These are phyloP conservation scores for Xylaria scruposa DNA, from an alignment of 495 filamentous ascomycete genomes.

Conservation along the genomic window DNA sequence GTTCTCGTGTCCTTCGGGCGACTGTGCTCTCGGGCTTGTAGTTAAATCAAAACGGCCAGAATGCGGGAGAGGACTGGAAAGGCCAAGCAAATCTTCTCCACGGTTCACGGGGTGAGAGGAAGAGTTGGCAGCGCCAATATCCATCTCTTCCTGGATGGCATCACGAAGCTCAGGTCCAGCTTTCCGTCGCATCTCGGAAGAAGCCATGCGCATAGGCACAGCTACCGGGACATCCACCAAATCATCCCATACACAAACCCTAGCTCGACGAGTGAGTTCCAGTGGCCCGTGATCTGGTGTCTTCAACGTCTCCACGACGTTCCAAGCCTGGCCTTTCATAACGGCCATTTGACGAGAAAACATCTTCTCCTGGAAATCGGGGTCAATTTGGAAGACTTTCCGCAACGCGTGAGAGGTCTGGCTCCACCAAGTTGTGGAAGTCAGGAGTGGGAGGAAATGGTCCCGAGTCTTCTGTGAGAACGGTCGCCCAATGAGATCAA, in stretches of 20 bases:
- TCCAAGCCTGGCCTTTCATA: slow-evolving; percentile 99
- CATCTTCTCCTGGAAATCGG: slow-evolving; percentile 98
- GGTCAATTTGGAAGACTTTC: slow-evolving; percentile 84
- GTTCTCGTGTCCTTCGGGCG: slow-evolving; percentile 33
- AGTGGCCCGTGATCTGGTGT: slow-evolving; percentile 89
- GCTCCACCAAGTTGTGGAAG: slow-evolving; percentile 95
- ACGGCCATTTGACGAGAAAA: slow-evolving; percentile 96
- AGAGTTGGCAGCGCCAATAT: slow-evolving; percentile 78
- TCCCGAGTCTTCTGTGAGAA: slow-evolving; percentile 91
- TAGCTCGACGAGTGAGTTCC: slow-evolving; percentile 85
- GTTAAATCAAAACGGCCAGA: slow-evolving; percentile 83
- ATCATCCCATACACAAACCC: slow-evolving; percentile 98
- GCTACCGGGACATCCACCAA: slow-evolving; percentile 94
- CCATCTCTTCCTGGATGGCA: slow-evolving; percentile 79
- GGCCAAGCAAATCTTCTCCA: slow-evolving; percentile 72
- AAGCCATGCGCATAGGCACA: slow-evolving; percentile 83
- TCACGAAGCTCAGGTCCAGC: slow-evolving; percentile 48
- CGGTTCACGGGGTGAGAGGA: slow-evolving; percentile 45
- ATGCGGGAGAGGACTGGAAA: slow-evolving; percentile 71
- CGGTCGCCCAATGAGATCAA: slow-evolving; percentile 93
- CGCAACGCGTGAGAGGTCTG: slow-evolving; percentile 88
- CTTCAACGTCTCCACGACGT: slow-evolving; percentile 97
- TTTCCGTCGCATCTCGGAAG: slow-evolving; percentile 74
- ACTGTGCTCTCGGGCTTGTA: slow-evolving; percentile 52
- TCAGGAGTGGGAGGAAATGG: slow-evolving; percentile 92